Conservation (phyloP, 805 yeast genomes). For the Nakazawaea ishiwadae region DNA sequence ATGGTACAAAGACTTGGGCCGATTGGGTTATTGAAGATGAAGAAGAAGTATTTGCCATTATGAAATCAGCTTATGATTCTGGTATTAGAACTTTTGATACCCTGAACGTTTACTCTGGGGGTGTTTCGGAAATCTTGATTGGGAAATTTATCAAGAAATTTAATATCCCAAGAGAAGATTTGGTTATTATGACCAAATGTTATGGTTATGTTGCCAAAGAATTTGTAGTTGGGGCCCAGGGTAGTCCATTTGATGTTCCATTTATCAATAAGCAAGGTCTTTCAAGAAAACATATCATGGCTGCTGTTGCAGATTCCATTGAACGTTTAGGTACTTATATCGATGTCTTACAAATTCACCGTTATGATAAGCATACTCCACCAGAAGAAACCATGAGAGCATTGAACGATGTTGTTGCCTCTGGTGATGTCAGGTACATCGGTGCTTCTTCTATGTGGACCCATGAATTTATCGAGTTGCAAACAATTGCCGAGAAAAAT, state of each 20-base stretch:
- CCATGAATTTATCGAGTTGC: conserved; percentile 47
- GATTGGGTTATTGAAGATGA: conserved; percentile 43
- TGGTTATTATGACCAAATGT: conserved; percentile 25
- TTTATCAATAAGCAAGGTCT: conserved; percentile 33
- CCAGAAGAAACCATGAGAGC: conserved; percentile 52
- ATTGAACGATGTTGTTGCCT: conserved; percentile 42
- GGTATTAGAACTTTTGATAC: conserved; percentile 43
- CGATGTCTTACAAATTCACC: conserved; percentile 53
- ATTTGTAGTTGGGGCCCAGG: conserved; percentile 10
- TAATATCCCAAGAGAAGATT: conserved; percentile 22
- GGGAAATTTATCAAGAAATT: conserved; percentile 24
- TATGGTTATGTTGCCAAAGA: conserved; percentile 15
- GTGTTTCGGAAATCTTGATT: conserved; percentile 21
- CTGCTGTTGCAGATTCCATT: conserved; percentile 33
- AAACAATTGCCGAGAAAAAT: conserved; percentile 48
- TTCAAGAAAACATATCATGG: conserved; percentile 42
- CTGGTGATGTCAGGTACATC: conserved; percentile 46
- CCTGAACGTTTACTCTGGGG: conserved; percentile 29
- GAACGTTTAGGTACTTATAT: conserved; percentile 46
- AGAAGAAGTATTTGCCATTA: conserved; percentile 34
- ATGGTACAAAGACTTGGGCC: conserved; percentile 31
- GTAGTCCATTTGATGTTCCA: not conserved
- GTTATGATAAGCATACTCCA: conserved; percentile 43
- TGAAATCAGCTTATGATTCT: conserved; percentile 39
- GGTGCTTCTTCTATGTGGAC: conserved; percentile 63